Conservation (phyloP, 768 basidiomycete genomes). For the Cubamyces lactineus region DNA sequence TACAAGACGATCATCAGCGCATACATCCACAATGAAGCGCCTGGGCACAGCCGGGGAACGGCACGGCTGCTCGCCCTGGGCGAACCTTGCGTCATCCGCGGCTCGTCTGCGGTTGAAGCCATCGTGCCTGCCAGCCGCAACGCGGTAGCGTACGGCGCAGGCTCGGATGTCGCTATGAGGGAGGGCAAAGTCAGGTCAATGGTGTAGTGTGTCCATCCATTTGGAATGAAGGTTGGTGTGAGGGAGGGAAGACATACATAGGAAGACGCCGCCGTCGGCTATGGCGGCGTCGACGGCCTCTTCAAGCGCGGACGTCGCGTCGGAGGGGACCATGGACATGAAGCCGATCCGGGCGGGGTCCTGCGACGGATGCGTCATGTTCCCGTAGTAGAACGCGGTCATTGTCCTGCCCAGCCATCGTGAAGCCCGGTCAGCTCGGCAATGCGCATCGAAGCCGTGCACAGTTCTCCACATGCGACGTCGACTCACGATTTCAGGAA, state of each 20-base stretch:
- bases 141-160: conserved; percentile 6
- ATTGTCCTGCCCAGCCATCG: conserved; percentile 50
- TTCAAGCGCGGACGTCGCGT: conserved; percentile 48
- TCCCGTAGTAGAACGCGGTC: conserved; percentile 72
- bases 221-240: background rate
- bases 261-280: conserved; percentile 36
- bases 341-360: conserved; percentile 74
- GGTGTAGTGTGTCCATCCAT: too few species aligned
- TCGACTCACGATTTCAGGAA: conserved; percentile 70
- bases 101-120: background rate
- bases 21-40: conserved; percentile 1
- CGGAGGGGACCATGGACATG: conserved; percentile 65
- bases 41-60: background rate
- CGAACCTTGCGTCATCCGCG: conserved; percentile 16
- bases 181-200: background rate
- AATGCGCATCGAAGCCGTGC: background rate
- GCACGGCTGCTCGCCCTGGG: conserved; percentile 6
- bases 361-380: conserved; percentile 64
- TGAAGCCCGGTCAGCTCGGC: too few species aligned
- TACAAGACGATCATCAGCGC: conserved; percentile 12
- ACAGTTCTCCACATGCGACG: background rate
- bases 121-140: background rate
- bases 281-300: conserved; percentile 39
- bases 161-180: conserved; percentile 14
- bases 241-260: conserved; percentile 27